A percentile compares a stretch with the other conserved stretches of the same genome.
These are phyloP conservation scores for Dendrocalamus latiflorus DNA, from an alignment of 202 grass and related monocot species.

Conservation along the genomic window DNA sequence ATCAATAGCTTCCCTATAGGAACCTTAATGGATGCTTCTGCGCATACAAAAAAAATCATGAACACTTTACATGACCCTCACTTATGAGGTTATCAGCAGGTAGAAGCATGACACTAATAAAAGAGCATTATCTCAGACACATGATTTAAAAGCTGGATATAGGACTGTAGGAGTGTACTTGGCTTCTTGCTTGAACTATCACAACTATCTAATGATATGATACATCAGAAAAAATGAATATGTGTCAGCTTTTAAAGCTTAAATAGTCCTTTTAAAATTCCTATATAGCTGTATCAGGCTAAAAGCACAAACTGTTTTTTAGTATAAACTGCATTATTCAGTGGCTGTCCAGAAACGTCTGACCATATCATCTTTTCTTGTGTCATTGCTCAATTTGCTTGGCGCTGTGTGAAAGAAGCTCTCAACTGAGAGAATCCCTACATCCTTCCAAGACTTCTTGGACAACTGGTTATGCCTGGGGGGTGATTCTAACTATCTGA, in stretches of 20 bases:
- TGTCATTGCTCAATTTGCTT: too few relatives aligned
- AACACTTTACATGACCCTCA: too few relatives aligned
- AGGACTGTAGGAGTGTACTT: background rate
- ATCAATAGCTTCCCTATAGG: background rate
- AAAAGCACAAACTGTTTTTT: background rate
- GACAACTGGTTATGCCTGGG: too few relatives aligned
- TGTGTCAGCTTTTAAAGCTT: background rate
- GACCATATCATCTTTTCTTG: too few relatives aligned
- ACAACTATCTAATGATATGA: background rate
- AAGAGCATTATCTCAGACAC: background rate
- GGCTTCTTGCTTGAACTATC: background rate
- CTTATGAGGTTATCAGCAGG: too few relatives aligned
- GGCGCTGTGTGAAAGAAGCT: too few relatives aligned
- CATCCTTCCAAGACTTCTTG: too few relatives aligned
- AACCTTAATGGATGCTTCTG: background rate
- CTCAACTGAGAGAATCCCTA: too few relatives aligned
- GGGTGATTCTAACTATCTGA: too few relatives aligned
- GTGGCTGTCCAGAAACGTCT: too few relatives aligned
- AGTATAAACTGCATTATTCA: too few relatives aligned
- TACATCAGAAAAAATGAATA: background rate
- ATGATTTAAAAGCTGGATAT: background rate
- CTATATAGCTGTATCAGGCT: background rate
- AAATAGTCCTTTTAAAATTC: background rate
- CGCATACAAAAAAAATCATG: too few relatives aligned
- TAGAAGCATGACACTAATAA: background rate